phyloP scores from a whole-genome alignment of 495 filamentous ascomycete genomes.

The Platismatia glauca region DNA sequence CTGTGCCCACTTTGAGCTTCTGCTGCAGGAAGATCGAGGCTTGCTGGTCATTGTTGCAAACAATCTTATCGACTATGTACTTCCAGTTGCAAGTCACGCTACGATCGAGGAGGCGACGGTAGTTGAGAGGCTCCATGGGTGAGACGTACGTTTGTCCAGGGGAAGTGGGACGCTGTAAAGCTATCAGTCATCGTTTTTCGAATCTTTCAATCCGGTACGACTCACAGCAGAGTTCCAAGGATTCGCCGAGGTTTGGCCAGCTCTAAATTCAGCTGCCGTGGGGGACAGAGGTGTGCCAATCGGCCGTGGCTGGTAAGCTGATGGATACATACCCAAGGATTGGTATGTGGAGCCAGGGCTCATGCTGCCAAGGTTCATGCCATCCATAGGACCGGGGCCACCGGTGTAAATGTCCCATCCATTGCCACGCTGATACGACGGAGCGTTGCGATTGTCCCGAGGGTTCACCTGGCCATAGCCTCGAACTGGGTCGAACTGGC shows the following conservation, averaged over 20 bases:
- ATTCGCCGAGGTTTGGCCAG: constrained; percentile 31
- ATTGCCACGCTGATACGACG: constrained; percentile 27
- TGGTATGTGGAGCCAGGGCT: constrained; percentile 36
- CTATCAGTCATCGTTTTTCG: not conserved
- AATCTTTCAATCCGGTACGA: not conserved
- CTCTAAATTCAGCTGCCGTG: constrained; percentile 71
- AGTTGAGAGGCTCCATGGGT: constrained; percentile 90
- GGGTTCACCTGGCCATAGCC: constrained; percentile 34
- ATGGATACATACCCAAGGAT: constrained; percentile 43
- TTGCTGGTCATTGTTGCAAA: constrained; percentile 98
- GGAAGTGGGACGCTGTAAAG: constrained; percentile 27
- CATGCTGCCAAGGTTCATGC: constrained; percentile 26
- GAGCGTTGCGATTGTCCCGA: constrained; percentile 34
- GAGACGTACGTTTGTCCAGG: constrained; percentile 72
- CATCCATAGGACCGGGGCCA: constrained; percentile 23
- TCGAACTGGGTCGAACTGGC: constrained; percentile 30
- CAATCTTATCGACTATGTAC: constrained; percentile 98
- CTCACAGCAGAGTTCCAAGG: constrained; percentile 48
- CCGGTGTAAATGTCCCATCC: constrained; percentile 16
- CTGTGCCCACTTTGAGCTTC: constrained; percentile 93
- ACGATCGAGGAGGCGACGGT: constrained; percentile 88
- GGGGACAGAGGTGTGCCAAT: constrained; percentile 78
- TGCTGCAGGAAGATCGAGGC: constrained; percentile 98
- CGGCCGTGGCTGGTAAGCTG: constrained; percentile 58
- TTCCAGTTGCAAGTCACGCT: constrained; percentile 98